Base-by-base conservation (phyloP, 2,329 filamentous ascomycete species). In the Colletotrichum limetticola region DNA sequence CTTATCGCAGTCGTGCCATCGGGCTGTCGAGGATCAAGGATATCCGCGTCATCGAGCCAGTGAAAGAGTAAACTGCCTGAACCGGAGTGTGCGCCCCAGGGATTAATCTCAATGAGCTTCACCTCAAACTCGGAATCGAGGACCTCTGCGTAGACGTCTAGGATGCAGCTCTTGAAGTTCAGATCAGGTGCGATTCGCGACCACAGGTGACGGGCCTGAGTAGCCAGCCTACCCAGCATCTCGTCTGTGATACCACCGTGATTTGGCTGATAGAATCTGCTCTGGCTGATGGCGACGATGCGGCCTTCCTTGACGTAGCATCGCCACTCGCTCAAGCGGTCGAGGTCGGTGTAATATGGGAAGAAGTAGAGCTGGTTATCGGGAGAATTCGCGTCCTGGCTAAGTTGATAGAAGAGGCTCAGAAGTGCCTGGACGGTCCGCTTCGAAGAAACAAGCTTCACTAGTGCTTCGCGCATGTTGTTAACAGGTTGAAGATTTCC, bases 341-440 rank as follows among this genome's bases (percentile, higher is more conserved):
- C 16, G 9, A 58, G 16, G 7, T 28, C 0, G 28, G 6, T 3
- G 19, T 35, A 28, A 0, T 35, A 58, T 4, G 56, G 56, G 28
- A 58, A 58, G 28, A 58, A 35, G 26, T 58, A 58, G 0, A 58
- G 14, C 28, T 35, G 19, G 16, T 32, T 22, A 14, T 58, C 26
- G 0, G 56, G 0, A 0, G 1, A 24, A 0, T 58, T 14, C 11
- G 0, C 2, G 2, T 32, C 8, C 5, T 58, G 14, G 0, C 12
- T 3, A 6, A 28, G 0, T 0, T 12, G 56, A 32, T 58, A 24
- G 6, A 19, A 28, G 0, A 58, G 9, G 0, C 19, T 32, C 12
- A 58, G 8, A 58, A 58, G 56, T 11, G 56, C 56, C 11, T 32
- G 26, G 6, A 66, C 52, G n/a, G 30, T 66, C 37, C 63, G 1